Conservation (phyloP, 257 asterid genomes). For the Penstemon davidsonii region DNA sequence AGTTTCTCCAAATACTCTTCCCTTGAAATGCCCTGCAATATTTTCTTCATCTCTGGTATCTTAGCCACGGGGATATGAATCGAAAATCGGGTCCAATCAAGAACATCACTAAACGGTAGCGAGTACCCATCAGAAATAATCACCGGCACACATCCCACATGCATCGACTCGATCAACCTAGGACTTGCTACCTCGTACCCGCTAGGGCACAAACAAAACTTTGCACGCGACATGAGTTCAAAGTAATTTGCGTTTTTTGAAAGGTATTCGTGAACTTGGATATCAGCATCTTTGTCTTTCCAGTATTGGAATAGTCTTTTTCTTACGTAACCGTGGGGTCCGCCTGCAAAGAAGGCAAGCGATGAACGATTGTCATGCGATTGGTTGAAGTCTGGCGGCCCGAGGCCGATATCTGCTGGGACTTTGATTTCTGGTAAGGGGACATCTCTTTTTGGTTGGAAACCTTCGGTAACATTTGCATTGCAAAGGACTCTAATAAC, state of each 20-base stretch:
- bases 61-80: constrained; percentile 34
- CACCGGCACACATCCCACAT: constrained; percentile 57
- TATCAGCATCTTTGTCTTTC: constrained; percentile 41
- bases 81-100: constrained; percentile 55
- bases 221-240: constrained; percentile 39
- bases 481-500: constrained; percentile 62
- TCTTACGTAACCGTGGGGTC: constrained; percentile 58
- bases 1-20: constrained; percentile 41
- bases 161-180: constrained; percentile 51
- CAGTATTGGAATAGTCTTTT: constrained; percentile 36
- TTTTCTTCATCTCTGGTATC: constrained; percentile 44
- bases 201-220: constrained; percentile 62
- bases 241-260: constrained; percentile 40
- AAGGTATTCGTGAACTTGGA: constrained; percentile 53
- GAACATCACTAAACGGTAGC: constrained; percentile 61
- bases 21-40: constrained; percentile 38
- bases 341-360: constrained; percentile 68
- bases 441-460: constrained; percentile 48
- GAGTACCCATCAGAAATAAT: constrained; percentile 44
- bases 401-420: constrained; percentile 8
- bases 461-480: constrained; percentile 63
- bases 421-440: constrained; percentile 56
- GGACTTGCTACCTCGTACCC: constrained; percentile 80
- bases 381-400: constrained; percentile 35
- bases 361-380: constrained; percentile 26